Conservation (phyloP, 2,329 filamentous ascomycete genomes). For the Blumeriella jaapii region DNA sequence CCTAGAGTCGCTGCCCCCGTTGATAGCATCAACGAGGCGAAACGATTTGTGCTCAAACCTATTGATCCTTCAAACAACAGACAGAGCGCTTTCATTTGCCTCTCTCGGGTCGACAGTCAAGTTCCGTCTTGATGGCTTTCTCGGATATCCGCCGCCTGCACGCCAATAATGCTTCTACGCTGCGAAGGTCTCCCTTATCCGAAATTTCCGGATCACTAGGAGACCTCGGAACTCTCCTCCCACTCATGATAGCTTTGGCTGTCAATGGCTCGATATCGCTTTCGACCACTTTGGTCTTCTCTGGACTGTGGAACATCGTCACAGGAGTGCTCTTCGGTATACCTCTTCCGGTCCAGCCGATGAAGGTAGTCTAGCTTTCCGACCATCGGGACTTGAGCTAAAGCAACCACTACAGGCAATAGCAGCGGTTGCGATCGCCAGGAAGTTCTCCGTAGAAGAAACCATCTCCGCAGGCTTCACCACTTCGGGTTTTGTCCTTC, state of each 20-base stretch:
- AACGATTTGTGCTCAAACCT: too few species aligned
- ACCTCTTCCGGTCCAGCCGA: conserved; percentile 84
- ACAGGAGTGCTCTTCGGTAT: conserved; percentile 79
- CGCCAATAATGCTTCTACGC: conserved; percentile 42
- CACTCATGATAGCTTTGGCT: conserved; percentile 78
- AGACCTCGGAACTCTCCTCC: conserved; percentile 81
- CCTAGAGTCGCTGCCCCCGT: too few species aligned
- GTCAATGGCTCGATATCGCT: conserved; percentile 69
- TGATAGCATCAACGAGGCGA: too few species aligned
- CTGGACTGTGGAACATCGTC: conserved; percentile 73
- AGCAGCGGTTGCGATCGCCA: conserved; percentile 74
- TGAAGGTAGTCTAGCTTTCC: conserved; percentile 39
- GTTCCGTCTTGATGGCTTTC: conserved; percentile 11
- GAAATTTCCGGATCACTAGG: conserved; percentile 85
- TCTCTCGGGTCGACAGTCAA: background rate
- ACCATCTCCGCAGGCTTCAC: conserved; percentile 77
- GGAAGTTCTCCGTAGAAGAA: conserved; percentile 52
- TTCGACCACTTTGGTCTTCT: conserved; percentile 75
- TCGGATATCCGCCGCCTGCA: conserved; percentile 19
- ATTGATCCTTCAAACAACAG: too few species aligned
- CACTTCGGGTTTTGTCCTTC: conserved; percentile 59
- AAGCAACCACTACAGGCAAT: conserved; percentile 56
- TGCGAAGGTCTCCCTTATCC: conserved; percentile 44
- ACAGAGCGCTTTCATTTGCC: too few species aligned
- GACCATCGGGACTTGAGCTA: conserved; percentile 7